These are phyloP conservation scores for Canna indica DNA, from an alignment of 176 grass and related monocot species.

Conservation along the genomic window DNA sequence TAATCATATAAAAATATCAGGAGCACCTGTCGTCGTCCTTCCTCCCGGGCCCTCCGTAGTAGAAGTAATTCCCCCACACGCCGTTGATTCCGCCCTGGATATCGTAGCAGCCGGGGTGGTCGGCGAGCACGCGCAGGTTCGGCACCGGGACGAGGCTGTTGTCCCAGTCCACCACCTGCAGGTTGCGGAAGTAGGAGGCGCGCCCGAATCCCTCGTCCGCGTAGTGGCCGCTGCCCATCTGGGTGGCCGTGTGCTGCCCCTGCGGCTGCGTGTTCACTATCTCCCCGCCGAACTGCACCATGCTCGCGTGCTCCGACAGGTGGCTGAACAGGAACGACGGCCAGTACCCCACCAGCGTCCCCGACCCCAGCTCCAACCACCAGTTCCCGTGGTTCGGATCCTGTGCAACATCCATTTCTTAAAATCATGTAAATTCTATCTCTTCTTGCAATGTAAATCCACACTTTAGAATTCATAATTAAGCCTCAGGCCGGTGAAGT, in stretches of 20 bases:
- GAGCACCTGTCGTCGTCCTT: constrained; percentile 22
- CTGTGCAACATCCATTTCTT: constrained; percentile 14
- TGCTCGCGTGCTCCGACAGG: constrained; percentile 59
- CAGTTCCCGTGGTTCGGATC: constrained; percentile 80
- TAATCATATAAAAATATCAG: not conserved
- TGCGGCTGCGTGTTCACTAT: constrained; percentile 42
- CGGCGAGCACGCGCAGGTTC: constrained; percentile 56
- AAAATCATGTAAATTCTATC: not conserved
- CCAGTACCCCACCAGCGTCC: constrained; percentile 69
- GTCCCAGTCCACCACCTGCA: constrained; percentile 87
- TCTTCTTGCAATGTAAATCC: too few relatives aligned
- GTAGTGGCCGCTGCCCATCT: constrained; percentile 88
- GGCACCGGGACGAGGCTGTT: constrained; percentile 58
- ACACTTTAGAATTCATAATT: too few relatives aligned
- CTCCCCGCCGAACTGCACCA: constrained; percentile 94
- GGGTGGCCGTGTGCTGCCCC: constrained; percentile 60
- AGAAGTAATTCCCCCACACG: constrained; percentile 72
- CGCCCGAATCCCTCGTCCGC: constrained; percentile 52
- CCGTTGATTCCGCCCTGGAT: constrained; percentile 50
- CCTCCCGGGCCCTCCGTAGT: constrained; percentile 74
- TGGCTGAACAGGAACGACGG: constrained; percentile 76
- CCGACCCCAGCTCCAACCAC: constrained; percentile 63
- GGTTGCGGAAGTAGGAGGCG: constrained; percentile 67
- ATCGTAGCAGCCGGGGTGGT: constrained; percentile 64
- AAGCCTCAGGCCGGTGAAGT: too few relatives aligned